Conservation (phyloP, 345 rosid species). For the Heritiera littoralis region DNA sequence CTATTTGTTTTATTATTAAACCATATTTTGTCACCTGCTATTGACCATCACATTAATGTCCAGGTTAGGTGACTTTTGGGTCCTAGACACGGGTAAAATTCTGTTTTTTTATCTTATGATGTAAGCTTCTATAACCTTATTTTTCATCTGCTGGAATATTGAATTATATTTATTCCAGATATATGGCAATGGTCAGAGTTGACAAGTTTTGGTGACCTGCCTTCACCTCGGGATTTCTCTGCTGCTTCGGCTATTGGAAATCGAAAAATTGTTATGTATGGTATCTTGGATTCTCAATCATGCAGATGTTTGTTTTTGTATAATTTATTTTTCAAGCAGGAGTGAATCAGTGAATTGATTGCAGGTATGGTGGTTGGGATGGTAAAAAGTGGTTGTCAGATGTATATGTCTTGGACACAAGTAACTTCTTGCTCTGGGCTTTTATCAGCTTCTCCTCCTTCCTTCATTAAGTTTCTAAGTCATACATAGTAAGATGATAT, state of each 20-base stretch:
- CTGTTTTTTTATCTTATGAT: background rate
- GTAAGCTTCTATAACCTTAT: background rate
- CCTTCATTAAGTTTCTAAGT: background rate
- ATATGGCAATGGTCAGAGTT: constrained; percentile 99
- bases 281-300: constrained; percentile 17
- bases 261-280: constrained; percentile 77
- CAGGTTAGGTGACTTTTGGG: constrained; percentile 99
- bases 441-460: constrained; percentile 7
- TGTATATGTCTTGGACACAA: constrained; percentile 90
- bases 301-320: constrained; percentile 12
- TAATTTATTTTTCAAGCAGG: background rate
- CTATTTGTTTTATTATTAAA: background rate
- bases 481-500: constrained; percentile 9
- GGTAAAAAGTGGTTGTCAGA: constrained; percentile 99
- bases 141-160: constrained; percentile 10
- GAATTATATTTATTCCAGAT: constrained; percentile 49
- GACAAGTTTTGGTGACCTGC: constrained; percentile 90
- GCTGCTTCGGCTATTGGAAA: constrained; percentile 88
- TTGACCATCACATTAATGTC: constrained; percentile 21
- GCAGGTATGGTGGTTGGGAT: constrained; percentile 99
- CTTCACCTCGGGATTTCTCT: constrained; percentile 87
- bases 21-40: background rate
- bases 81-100: constrained; percentile 82
- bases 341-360: constrained; percentile 30
- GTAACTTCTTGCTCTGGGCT: constrained; percentile 45